Percentiles rank a stretch among this genome's conserved stretches.
Conservation (phyloP, 1,284 basidiomycete genomes). For the Anthracocystis setariae region DNA sequence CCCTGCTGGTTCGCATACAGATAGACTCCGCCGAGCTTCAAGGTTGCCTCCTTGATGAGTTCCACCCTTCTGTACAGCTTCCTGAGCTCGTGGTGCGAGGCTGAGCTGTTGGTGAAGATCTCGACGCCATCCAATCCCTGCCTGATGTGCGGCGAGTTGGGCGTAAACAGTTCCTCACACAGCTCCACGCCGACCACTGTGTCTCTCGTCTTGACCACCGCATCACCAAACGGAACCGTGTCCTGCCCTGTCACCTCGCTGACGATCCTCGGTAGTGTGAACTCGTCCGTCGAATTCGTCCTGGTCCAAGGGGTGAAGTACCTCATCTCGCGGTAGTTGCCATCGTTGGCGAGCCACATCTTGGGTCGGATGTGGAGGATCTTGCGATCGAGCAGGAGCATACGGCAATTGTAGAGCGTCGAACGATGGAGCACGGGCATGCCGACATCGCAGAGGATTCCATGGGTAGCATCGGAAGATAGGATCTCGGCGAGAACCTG, state of each 20-base stretch:
- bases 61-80: constrained; percentile 92
- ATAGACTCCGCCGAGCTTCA: constrained; percentile 96
- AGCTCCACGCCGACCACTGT: constrained; percentile 95
- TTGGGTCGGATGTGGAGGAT: constrained; percentile 95
- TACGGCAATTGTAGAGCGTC: constrained; percentile 94
- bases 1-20: constrained; percentile 99
- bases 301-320: constrained; percentile 97
- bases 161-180: constrained; percentile 97
- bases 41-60: constrained; percentile 94
- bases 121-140: constrained; percentile 99
- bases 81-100: constrained; percentile 94
- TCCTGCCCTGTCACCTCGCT: constrained; percentile 89
- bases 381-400: constrained; percentile 84
- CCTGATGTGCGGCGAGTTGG: constrained; percentile 90
- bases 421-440: constrained; percentile 91
- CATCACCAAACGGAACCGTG: constrained; percentile 94
- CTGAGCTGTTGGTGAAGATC: constrained; percentile 97
- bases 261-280: constrained; percentile 87
- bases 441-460: constrained; percentile 65
- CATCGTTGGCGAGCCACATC: constrained; percentile 99
- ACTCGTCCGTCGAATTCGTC: constrained; percentile 85
- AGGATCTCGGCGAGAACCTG: constrained; percentile 64
- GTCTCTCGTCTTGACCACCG: constrained; percentile 89
- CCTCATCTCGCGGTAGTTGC: constrained; percentile 94
- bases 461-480: constrained; percentile 49